Evolutionary conservation across 2,329 filamentous ascomycete genomes (phyloP).

Genomic region (Aspergillus aculeatinus): DNA sequence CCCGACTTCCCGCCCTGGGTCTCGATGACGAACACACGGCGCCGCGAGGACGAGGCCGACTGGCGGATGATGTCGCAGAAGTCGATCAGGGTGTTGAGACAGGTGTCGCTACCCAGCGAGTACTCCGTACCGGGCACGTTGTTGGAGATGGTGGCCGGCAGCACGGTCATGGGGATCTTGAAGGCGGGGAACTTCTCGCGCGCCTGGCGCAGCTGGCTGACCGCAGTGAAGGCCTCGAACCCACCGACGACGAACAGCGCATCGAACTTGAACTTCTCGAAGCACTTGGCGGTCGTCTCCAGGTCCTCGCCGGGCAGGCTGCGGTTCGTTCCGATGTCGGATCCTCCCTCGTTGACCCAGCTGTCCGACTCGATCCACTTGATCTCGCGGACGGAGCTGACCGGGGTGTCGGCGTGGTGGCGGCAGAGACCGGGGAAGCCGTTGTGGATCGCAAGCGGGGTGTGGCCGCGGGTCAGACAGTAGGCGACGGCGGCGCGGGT

Average conservation of each 20-base stretch:
- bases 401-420: constrained; percentile 79
- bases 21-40: constrained; percentile 95
- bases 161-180: constrained; percentile 85
- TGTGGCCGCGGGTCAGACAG: constrained; percentile 88
- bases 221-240: constrained; percentile 92
- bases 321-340: constrained; percentile 96
- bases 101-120: constrained; percentile 93
- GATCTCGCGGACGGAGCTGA: constrained; percentile 80
- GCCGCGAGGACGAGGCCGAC: constrained; percentile 87
- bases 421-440: constrained; percentile 92
- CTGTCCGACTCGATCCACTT: constrained; percentile 91
- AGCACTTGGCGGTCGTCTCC: constrained; percentile 75
- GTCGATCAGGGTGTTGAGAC: constrained; percentile 87
- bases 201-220: constrained; percentile 81
- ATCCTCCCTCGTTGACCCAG: constrained; percentile 96
- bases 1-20: constrained; percentile 94
- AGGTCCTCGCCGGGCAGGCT: constrained; percentile 87
- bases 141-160: constrained; percentile 98
- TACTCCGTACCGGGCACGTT: constrained; percentile 98
- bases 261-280: constrained; percentile 85
- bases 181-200: constrained; percentile 76
- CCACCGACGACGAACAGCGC: constrained; percentile 89
- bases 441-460: constrained; percentile 89
- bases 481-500: constrained; percentile 91
- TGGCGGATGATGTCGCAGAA: constrained; percentile 99